These are phyloP conservation scores for Kuraishia molischiana DNA, from an alignment of 805 yeast genomes.

Conservation along the genomic window DNA sequence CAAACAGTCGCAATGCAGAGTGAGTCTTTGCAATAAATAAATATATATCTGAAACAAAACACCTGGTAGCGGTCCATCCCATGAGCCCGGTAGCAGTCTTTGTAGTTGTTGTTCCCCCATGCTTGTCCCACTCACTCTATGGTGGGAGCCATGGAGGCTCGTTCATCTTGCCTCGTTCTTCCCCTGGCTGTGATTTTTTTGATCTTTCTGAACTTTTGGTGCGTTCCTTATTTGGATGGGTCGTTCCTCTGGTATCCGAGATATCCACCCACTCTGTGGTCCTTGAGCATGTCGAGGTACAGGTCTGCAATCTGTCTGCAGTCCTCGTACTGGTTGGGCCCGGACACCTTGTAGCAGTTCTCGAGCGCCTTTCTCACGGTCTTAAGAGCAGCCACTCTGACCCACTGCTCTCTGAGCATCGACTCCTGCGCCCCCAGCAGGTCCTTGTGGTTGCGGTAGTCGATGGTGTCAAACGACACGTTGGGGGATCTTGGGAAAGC, in stretches of 20 bases:
- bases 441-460: constrained; percentile 55
- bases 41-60: too few species aligned
- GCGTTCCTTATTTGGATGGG: constrained; percentile 67
- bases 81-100: too few species aligned
- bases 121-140: too few species aligned
- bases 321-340: constrained; percentile 66
- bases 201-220: neutral
- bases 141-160: too few species aligned
- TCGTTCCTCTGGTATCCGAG: constrained; percentile 86
- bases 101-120: too few species aligned
- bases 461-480: constrained; percentile 78
- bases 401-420: constrained; percentile 71
- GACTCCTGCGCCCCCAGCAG: constrained; percentile 70
- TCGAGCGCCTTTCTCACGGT: constrained; percentile 66
- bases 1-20: too few species aligned
- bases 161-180: neutral
- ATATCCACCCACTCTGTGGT: constrained; percentile 60
- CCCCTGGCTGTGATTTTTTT: neutral
- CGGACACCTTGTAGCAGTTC: constrained; percentile 53
- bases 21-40: too few species aligned
- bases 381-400: constrained; percentile 57
- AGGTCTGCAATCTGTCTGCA: constrained; percentile 72
- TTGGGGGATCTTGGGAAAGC: constrained; percentile 36
- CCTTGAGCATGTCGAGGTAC: constrained; percentile 69
- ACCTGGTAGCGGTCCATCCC: too few species aligned